Evolutionary conservation across 441 rosid species (phyloP).

Genomic region (Populus tomentosa): DNA sequence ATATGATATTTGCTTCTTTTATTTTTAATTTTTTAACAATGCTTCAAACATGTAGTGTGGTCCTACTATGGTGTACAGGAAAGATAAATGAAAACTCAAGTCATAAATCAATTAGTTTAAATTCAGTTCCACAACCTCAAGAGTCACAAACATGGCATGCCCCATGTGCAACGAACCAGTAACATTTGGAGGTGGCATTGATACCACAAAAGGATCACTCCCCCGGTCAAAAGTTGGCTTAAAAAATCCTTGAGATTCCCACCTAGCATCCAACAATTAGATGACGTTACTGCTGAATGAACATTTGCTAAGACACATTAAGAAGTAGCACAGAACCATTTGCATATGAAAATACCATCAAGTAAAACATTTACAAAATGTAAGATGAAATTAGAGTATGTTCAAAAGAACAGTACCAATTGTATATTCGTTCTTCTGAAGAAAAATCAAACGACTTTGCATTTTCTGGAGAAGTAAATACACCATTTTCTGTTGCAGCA

Average conservation of each 20-base stretch:
- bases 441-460: slow-evolving; percentile 85
- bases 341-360: neutral
- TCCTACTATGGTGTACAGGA: neutral
- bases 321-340: neutral
- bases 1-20: neutral
- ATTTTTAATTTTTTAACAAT: neutral
- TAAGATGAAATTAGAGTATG: neutral
- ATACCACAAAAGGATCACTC: slow-evolving; percentile 76
- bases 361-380: neutral
- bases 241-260: slow-evolving; percentile 96
- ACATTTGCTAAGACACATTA: neutral
- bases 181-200: slow-evolving; percentile 99
- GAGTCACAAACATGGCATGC: slow-evolving; percentile 98
- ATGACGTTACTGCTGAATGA: slow-evolving; percentile 4
- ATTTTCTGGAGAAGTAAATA: slow-evolving; percentile 68
- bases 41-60: neutral
- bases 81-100: slow-evolving; percentile 24
- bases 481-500: slow-evolving; percentile 40
- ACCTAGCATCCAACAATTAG: slow-evolving; percentile 46
- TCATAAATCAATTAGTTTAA: slow-evolving; percentile 23
- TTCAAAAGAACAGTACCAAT: slow-evolving; percentile 42
- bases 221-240: slow-evolving; percentile 70
- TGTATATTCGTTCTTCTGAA: slow-evolving; percentile 85
- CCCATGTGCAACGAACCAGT: slow-evolving; percentile 99
- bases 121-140: slow-evolving; percentile 62